Conservation (phyloP, 2,329 filamentous ascomycete genomes). For the Zasmidium citrigriseum region DNA sequence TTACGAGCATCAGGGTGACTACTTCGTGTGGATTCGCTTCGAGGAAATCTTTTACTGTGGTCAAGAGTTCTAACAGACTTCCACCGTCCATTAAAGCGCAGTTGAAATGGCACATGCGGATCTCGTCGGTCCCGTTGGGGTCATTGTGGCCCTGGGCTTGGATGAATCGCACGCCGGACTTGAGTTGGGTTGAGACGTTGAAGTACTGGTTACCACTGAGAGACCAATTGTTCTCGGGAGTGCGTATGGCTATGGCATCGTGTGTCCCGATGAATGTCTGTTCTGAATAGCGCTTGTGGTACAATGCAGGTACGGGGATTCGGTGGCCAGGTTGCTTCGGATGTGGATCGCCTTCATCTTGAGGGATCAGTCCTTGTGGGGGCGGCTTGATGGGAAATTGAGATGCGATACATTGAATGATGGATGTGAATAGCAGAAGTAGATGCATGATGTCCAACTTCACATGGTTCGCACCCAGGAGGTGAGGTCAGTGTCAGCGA, state of each 20-base stretch:
- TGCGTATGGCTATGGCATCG: slow-evolving; percentile 61
- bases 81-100: slow-evolving; percentile 32
- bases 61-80: slow-evolving; percentile 22
- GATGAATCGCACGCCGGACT: slow-evolving; percentile 37
- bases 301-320: slow-evolving; percentile 47
- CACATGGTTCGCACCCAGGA: neutral
- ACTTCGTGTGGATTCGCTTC: slow-evolving; percentile 27
- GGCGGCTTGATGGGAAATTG: neutral
- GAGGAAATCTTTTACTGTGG: slow-evolving; percentile 20
- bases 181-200: slow-evolving; percentile 55
- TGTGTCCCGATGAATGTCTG: slow-evolving; percentile 65
- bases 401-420: neutral
- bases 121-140: slow-evolving; percentile 20
- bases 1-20: slow-evolving; percentile 32
- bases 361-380: neutral
- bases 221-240: slow-evolving; percentile 32
- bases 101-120: slow-evolving; percentile 30
- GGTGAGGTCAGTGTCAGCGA: neutral
- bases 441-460: neutral
- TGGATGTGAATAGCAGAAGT: neutral
- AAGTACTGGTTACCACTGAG: slow-evolving; percentile 38
- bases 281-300: slow-evolving; percentile 58
- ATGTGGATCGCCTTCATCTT: slow-evolving; percentile 10
- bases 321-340: slow-evolving; percentile 22
- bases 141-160: slow-evolving; percentile 30